These are phyloP conservation scores for Sphaerostilbella broomeana DNA, from an alignment of 2,329 filamentous ascomycete genomes.

Conservation along the genomic window DNA sequence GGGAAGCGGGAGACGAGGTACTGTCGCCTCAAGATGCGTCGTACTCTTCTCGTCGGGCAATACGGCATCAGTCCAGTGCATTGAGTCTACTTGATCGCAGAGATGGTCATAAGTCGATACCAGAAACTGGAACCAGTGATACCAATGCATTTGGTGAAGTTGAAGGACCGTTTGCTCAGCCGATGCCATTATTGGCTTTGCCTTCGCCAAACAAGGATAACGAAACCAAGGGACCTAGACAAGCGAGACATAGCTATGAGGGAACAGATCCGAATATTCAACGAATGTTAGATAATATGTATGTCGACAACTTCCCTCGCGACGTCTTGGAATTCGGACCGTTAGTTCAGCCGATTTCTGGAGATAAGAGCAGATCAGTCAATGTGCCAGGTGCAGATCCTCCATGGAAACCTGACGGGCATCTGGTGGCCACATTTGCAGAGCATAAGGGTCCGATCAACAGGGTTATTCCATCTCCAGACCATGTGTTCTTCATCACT, in stretches of 20 bases:
- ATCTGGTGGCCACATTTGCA: constrained; percentile 77
- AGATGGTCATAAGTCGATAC: constrained; percentile 50
- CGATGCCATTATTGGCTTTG: constrained; percentile 17
- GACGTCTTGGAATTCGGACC: constrained; percentile 71
- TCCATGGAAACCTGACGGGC: constrained; percentile 74
- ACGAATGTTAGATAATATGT: constrained; percentile 77
- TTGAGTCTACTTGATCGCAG: constrained; percentile 53
- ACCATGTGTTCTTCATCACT: constrained; percentile 92
- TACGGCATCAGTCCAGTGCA: constrained; percentile 54
- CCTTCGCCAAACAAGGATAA: constrained; percentile 21
- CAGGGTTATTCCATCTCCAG: constrained; percentile 73
- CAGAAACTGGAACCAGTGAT: constrained; percentile 54
- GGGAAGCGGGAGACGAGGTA: constrained; percentile 28
- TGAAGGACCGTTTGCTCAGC: constrained; percentile 47
- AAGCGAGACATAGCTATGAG: constrained; percentile 69
- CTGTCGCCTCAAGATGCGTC: constrained; percentile 34
- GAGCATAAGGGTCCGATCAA: constrained; percentile 82
- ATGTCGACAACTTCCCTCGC: constrained; percentile 62
- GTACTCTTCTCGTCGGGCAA: constrained; percentile 37
- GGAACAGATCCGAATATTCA: constrained; percentile 68
- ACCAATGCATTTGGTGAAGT: constrained; percentile 55
- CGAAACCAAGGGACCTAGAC: constrained; percentile 35
- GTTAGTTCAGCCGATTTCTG: constrained; percentile 62
- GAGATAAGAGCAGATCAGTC: constrained; percentile 46
- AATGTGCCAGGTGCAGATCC: constrained; percentile 40